Evolutionary conservation across 1,139 yeast species (phyloP).

Genomic region (Maudiozyma humilis): DNA sequence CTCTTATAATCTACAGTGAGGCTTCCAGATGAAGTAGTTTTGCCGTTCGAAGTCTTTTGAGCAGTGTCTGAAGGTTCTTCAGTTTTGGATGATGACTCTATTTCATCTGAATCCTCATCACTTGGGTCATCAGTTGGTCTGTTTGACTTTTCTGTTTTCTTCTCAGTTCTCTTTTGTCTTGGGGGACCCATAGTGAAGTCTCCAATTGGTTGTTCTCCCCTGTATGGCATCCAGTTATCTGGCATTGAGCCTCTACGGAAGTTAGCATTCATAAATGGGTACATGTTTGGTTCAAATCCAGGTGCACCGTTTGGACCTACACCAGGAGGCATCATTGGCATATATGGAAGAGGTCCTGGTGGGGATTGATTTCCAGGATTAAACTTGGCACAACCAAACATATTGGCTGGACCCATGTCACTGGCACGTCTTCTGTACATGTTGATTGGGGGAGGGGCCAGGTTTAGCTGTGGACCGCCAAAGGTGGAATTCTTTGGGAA

Average conservation of each 20-base stretch:
- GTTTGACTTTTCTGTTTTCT: neutral
- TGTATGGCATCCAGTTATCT: conserved; percentile 10
- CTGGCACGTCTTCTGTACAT: conserved; percentile 39
- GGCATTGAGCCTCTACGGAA: conserved; percentile 21
- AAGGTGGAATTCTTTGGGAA: conserved; percentile 14
- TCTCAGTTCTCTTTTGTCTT: neutral
- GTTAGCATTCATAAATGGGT: conserved; percentile 13
- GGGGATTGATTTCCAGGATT: neutral
- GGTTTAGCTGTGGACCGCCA: conserved; percentile 37
- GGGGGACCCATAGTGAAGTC: conserved; percentile 1
- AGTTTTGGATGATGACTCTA: conserved; percentile 16
- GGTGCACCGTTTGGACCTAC: conserved; percentile 10
- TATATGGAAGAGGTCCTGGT: conserved; percentile 9
- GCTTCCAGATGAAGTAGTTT: conserved; percentile 26
- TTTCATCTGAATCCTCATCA: conserved; percentile 17
- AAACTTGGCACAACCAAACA: conserved; percentile 1
- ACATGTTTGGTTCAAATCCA: conserved; percentile 15
- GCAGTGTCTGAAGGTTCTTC: conserved; percentile 5
- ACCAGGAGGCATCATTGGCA: conserved; percentile 14
- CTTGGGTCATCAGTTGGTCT: conserved; percentile 7
- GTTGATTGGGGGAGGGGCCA: conserved; percentile 73
- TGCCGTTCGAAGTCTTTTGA: conserved; percentile 21
- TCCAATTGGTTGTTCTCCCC: conserved; percentile 1
- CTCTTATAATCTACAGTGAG: conserved; percentile 13
- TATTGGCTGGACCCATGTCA: conserved; percentile 10